Conservation (phyloP, 352 stramenopile species). For the Plasmopara viticola region DNA sequence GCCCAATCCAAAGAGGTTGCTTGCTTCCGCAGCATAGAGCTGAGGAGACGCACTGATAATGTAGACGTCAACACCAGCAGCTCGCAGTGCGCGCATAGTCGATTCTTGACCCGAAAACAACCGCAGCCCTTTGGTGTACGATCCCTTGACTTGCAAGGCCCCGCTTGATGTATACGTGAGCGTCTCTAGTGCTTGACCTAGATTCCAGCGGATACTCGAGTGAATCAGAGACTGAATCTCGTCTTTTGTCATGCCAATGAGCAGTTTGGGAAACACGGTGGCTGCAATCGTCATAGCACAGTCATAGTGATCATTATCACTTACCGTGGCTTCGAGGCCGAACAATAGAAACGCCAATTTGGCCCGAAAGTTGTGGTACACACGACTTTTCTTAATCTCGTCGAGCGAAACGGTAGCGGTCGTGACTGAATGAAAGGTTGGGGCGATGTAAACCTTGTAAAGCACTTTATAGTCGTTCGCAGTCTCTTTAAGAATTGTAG, state of each 20-base stretch:
- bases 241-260: conserved; percentile 45
- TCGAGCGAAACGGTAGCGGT: conserved; percentile 18
- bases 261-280: conserved; percentile 49
- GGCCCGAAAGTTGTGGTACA: conserved; percentile 55
- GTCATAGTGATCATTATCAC: conserved; percentile 28
- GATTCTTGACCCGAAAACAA: conserved; percentile 61
- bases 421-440: conserved; percentile 29
- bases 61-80: conserved; percentile 38
- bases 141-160: conserved; percentile 32
- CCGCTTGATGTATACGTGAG: conserved; percentile 35
- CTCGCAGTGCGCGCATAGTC: conserved; percentile 43
- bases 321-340: conserved; percentile 40
- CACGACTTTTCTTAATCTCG: conserved; percentile 33
- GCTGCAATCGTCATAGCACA: conserved; percentile 43
- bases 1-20: conserved; percentile 35
- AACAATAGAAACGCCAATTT: conserved; percentile 46
- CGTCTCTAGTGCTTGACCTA: conserved; percentile 31
- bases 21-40: conserved; percentile 44
- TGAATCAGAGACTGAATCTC: conserved; percentile 47
- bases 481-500: conserved; percentile 21
- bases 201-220: conserved; percentile 42
- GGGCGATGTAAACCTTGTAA: conserved; percentile 46
- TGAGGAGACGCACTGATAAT: conserved; percentile 61
- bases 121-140: conserved; percentile 46
- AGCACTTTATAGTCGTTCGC: conserved; percentile 45